These are phyloP conservation scores for Tulasnella sp. DNA, from an alignment of 768 basidiomycete genomes.

Conservation along the genomic window DNA sequence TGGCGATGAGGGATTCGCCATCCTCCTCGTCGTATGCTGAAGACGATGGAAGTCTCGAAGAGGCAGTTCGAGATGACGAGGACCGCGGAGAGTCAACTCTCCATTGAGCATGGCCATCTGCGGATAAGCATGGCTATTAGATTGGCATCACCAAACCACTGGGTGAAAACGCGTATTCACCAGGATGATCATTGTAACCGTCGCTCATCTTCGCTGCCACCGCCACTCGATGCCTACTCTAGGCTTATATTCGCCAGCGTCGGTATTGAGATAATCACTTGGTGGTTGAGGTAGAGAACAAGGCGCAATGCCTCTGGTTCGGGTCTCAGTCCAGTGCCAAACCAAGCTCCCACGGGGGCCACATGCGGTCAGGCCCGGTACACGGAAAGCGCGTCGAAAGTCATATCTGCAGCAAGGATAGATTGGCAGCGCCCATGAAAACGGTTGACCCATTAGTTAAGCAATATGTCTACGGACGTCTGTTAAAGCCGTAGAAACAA, in stretches of 20 bases:
- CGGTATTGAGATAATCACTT: background rate
- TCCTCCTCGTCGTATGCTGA: conserved; percentile 18
- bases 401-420: too few relatives aligned
- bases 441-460: too few relatives aligned
- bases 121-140: background rate
- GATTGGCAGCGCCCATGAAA: too few relatives aligned
- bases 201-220: conserved; percentile 14
- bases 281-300: background rate
- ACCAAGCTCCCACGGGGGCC: background rate
- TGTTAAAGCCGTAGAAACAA: too few relatives aligned
- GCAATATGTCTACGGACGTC: too few relatives aligned
- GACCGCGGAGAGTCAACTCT: conserved; percentile 17
- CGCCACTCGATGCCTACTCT: background rate
- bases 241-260: background rate
- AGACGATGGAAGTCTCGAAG: conserved; percentile 9
- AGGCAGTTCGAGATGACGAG: conserved; percentile 18
- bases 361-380: background rate
- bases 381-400: too few relatives aligned
- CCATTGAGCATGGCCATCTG: conserved; percentile 9
- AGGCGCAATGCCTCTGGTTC: background rate
- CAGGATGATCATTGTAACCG: background rate
- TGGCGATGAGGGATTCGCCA: conserved; percentile 30
- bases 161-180: background rate
- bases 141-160: background rate
- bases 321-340: conserved; percentile 1